Conservation (phyloP, 352 stramenopile genomes). For the Phytopythium ostracodes region DNA sequence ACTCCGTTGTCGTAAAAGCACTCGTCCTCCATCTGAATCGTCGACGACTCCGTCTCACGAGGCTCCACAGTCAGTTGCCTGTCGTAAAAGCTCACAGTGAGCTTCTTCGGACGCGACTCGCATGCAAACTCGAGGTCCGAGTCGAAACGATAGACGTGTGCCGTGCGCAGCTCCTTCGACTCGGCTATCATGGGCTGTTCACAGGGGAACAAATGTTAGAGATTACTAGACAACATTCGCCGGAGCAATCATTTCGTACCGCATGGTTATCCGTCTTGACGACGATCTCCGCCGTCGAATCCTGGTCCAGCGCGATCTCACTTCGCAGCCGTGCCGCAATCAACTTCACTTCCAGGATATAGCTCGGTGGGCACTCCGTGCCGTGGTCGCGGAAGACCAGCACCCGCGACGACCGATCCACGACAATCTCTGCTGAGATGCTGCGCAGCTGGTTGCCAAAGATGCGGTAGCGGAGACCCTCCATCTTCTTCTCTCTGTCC, state of each 20-base stretch:
- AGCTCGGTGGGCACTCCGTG: constrained; percentile 45
- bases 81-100: constrained; percentile 69
- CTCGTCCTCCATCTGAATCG: constrained; percentile 58
- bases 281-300: constrained; percentile 56
- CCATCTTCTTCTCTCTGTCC: constrained; percentile 68
- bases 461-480: constrained; percentile 65
- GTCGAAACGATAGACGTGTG: constrained; percentile 82
- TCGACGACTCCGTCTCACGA: constrained; percentile 30
- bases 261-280: constrained; percentile 62
- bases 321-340: constrained; percentile 66
- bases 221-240: background rate
- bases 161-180: constrained; percentile 72
- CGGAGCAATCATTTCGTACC: too few species aligned
- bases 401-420: constrained; percentile 75
- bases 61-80: constrained; percentile 31
- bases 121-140: constrained; percentile 71
- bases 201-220: background rate
- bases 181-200: constrained; percentile 19
- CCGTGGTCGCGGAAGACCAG: constrained; percentile 76
- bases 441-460: constrained; percentile 63
- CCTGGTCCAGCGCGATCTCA: constrained; percentile 55
- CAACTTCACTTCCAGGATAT: constrained; percentile 82
- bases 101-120: constrained; percentile 57
- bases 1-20: constrained; percentile 33
- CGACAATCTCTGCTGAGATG: constrained; percentile 72